Conservation (phyloP, 305 asterid genomes). For the Plantago coronopus region DNA sequence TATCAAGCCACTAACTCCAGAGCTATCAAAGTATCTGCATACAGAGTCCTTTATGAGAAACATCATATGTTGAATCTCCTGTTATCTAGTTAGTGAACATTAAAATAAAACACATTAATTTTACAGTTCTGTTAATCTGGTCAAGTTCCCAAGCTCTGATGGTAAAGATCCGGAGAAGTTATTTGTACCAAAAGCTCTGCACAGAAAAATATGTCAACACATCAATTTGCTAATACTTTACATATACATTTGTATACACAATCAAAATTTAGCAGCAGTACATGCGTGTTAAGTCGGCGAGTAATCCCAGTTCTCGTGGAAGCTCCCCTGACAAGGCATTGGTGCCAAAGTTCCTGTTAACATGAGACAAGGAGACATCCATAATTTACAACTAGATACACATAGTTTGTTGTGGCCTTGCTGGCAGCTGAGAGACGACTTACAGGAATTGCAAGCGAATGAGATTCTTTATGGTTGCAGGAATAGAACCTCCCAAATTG, state of each 20-base stretch:
- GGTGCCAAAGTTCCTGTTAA: conserved; percentile 48
- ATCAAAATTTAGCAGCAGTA: conserved; percentile 30
- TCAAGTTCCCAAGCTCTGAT: conserved; percentile 57
- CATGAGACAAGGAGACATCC: conserved; percentile 17
- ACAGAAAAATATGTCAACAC: conserved; percentile 10
- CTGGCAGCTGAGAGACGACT: conserved; percentile 8
- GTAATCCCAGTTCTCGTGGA: conserved; percentile 69
- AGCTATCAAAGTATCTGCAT: conserved; percentile 48
- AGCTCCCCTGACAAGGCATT: conserved; percentile 73
- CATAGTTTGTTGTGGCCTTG: background rate
- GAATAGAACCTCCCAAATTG: conserved; percentile 61
- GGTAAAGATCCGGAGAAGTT: conserved; percentile 75
- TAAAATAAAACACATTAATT: conserved; percentile 17
- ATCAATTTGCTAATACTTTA: conserved; percentile 1
- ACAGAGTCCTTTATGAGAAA: too few relatives aligned
- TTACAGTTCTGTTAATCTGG: conserved; percentile 52
- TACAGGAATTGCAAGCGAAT: conserved; percentile 61
- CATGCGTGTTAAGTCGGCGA: conserved; percentile 61
- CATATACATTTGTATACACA: background rate
- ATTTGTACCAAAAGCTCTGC: conserved; percentile 51
- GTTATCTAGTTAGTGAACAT: too few relatives aligned
- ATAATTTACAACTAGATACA: background rate
- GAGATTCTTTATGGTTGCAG: conserved; percentile 56
- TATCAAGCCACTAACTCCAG: conserved; percentile 65
- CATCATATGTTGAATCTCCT: background rate